Evolutionary conservation across 2,329 filamentous ascomycete species (phyloP).

Genomic region (Bipolaris zeicola): DNA sequence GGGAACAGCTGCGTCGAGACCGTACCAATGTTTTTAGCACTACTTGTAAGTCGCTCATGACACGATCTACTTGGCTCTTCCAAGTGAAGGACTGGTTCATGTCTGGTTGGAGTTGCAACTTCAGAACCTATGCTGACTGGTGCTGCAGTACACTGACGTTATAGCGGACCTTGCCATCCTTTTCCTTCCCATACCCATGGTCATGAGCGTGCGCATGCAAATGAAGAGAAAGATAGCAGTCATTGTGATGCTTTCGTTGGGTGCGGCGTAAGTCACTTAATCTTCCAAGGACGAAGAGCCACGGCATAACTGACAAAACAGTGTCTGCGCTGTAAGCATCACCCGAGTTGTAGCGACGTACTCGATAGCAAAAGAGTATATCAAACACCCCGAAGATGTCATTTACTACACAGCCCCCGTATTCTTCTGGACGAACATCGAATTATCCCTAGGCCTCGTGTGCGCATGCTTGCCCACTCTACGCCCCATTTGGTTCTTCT

Average conservation of each 20-base stretch:
- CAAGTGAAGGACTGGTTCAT: neutral
- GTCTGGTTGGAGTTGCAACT: neutral
- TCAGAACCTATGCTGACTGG: slow-evolving; percentile 1
- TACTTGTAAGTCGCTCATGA: slow-evolving; percentile 18
- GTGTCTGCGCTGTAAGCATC: slow-evolving; percentile 29
- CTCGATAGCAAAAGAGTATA: slow-evolving; percentile 26
- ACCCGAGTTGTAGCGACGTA: slow-evolving; percentile 28
- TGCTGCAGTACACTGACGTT: slow-evolving; percentile 23
- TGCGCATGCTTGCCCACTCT: slow-evolving; percentile 34
- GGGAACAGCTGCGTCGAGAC: slow-evolving; percentile 32
- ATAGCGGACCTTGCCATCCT: slow-evolving; percentile 31
- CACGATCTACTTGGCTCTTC: neutral
- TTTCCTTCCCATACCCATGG: slow-evolving; percentile 33
- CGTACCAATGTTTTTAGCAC: slow-evolving; percentile 29
- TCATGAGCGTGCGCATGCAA: slow-evolving; percentile 26
- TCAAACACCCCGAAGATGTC: slow-evolving; percentile 27
- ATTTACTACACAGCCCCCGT: slow-evolving; percentile 35
- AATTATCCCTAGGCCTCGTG: slow-evolving; percentile 33
- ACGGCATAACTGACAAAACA: slow-evolving; percentile 12
- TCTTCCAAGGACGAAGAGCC: neutral
- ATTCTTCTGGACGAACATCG: slow-evolving; percentile 41
- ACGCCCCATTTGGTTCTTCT: slow-evolving; percentile 32
- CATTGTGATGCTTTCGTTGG: slow-evolving; percentile 28
- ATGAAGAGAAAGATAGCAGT: slow-evolving; percentile 29
- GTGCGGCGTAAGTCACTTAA: slow-evolving; percentile 22